Base-by-base conservation (phyloP, 2,329 filamentous ascomycete genomes). In the Penicillium crustosum region DNA sequence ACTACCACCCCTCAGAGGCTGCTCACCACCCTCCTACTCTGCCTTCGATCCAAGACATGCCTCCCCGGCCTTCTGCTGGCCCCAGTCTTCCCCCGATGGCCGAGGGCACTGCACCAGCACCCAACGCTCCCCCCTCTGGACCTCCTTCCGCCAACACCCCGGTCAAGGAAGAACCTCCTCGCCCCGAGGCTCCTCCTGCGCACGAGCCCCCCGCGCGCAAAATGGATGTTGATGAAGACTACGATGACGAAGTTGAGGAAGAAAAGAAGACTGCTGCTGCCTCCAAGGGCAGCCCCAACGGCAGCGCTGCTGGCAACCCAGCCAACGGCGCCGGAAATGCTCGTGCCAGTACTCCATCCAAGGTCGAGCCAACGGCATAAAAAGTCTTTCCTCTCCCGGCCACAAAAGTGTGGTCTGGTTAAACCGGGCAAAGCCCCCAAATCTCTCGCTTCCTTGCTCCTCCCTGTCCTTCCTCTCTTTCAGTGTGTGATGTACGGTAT, bases 201-300 rank as follows among this genome's bases (percentile, higher is more conserved):
- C 87, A 87, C 57, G 93, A 97, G 77, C 90, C 92, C 53, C 92
- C 94, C 35, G 91, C 92, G 21, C 84, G 94, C 23, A 96, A 96
- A 76, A 95, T 99, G 86, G 93, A 97, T 7, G 90, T 97, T 21
- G 93, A 99, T 66, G 94, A 99, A 73, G 90, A 97, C 73, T 97
- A 99, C 69, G 93, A 97, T 73, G 93, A 97, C 69, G 93, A 93
- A 57, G 91, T 86, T 5, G 93, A 96, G 64, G 93, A 97, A 59
- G 89, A 94, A 41, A 86, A 86, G 73, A 74, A 80, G 61, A 66
- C 65, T n/a, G 65, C 57, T 54, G 55, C 64, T 39, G 67, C 58
- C 43, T 64, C 67, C 6, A 77, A 77, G 62, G 67, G 70, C 15
- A 76, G 73, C 55, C 74, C 73, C 21, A 67, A 70, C 42, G 69